phyloP scores from a whole-genome alignment of 441 rosid genomes.

The Kokia cookei region DNA sequence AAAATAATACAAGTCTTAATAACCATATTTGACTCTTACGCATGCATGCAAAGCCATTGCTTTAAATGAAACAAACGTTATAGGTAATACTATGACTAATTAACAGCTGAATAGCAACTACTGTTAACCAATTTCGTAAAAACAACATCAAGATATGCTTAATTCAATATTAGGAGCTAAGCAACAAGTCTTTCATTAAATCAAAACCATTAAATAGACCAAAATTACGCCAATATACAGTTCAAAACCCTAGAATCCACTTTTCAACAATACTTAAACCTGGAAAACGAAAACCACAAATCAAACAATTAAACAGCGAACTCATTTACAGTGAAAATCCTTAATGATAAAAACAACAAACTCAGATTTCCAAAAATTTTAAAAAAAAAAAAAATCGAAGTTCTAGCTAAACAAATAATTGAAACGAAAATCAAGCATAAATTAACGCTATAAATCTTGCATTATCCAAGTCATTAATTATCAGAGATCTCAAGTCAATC shows the following conservation, averaged over 20 bases:
- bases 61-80: not conserved
- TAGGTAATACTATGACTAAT: not conserved
- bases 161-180: not conserved
- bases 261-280: not conserved
- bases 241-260: slow-evolving; percentile 18
- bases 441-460: slow-evolving; percentile 8
- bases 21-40: not conserved
- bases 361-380: not conserved
- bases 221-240: not conserved
- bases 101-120: not conserved
- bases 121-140: not conserved
- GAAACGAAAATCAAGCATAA: not conserved
- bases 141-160: not conserved
- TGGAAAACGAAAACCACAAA: not conserved
- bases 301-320: not conserved
- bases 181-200: not conserved
- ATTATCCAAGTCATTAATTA: slow-evolving; percentile 9
- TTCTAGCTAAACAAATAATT: not conserved
- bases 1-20: not conserved
- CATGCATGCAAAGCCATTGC: not conserved
- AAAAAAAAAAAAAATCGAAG: not conserved
- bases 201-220: not conserved
- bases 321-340: not conserved
- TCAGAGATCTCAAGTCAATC: slow-evolving; percentile 24
- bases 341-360: not conserved